phyloP scores from a whole-genome alignment of 495 filamentous ascomycete species.

The Tuber magnatum region DNA sequence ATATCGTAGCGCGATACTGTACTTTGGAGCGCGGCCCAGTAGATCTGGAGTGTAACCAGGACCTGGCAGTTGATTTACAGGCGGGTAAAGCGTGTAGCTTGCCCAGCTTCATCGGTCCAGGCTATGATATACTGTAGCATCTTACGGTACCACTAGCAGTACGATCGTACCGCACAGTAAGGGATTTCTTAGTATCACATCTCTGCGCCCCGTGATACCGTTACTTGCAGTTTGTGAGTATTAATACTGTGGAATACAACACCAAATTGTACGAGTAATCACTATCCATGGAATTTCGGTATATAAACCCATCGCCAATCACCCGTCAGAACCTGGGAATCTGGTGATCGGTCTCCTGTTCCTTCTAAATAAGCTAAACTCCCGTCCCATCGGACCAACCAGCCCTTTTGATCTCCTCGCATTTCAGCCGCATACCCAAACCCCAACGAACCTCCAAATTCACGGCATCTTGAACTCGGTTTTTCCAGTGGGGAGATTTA shows the following conservation, averaged over 20 bases:
- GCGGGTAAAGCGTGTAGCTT: neutral
- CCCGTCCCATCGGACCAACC: neutral
- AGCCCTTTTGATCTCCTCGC: neutral
- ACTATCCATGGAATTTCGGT: neutral
- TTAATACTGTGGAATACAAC: neutral
- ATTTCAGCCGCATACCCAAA: slow-evolving; percentile 5
- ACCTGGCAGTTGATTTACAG: neutral
- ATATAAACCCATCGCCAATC: neutral
- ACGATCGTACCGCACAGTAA: neutral
- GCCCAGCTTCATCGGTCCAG: neutral
- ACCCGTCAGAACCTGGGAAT: neutral
- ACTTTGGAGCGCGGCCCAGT: neutral
- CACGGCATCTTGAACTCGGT: neutral
- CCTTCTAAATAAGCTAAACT: neutral
- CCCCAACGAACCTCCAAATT: neutral
- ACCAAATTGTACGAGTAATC: neutral
- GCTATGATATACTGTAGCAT: neutral
- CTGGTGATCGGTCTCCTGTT: neutral
- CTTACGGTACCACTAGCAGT: no score
- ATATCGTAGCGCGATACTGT: neutral
- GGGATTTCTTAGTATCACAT: neutral
- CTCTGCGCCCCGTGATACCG: neutral
- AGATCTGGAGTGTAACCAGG: neutral
- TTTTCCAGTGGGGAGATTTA: neutral
- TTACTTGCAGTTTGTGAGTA: neutral